A percentile compares a stretch with the other conserved stretches of the same genome.
Conservation (phyloP, 805 yeast species). For the Kazachstania psychrophila region DNA sequence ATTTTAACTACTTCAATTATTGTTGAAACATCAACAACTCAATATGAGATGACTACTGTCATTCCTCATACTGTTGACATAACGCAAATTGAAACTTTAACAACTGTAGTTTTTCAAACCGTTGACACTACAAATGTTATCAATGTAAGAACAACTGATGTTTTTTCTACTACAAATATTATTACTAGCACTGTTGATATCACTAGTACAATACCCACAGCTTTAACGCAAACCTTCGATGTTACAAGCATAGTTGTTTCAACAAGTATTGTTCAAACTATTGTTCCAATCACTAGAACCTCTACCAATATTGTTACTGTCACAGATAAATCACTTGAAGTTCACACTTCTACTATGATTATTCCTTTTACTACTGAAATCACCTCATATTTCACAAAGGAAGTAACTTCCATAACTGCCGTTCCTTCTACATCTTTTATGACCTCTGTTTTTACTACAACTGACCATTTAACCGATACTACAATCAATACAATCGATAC, state of each 20-base stretch:
- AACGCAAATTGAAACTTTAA: not conserved
- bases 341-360: not conserved
- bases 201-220: not conserved
- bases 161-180: not conserved
- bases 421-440: too few relatives aligned
- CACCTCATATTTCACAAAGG: too few relatives aligned
- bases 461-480: too few relatives aligned
- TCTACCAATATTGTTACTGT: not conserved
- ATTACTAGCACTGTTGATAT: not conserved
- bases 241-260: not conserved
- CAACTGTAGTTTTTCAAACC: not conserved
- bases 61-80: not conserved
- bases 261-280: not conserved
- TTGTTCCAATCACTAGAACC: not conserved
- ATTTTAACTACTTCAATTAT: not conserved
- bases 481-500: too few relatives aligned
- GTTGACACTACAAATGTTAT: not conserved
- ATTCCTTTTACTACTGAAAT: not conserved
- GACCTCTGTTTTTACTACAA: too few relatives aligned
- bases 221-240: not conserved
- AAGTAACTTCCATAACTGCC: too few relatives aligned
- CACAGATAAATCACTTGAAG: not conserved
- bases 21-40: not conserved
- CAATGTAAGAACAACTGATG: not conserved
- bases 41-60: not conserved